phyloP scores from a whole-genome alignment of 495 filamentous ascomycete genomes.

The Aspergillus carlsbadensis region DNA sequence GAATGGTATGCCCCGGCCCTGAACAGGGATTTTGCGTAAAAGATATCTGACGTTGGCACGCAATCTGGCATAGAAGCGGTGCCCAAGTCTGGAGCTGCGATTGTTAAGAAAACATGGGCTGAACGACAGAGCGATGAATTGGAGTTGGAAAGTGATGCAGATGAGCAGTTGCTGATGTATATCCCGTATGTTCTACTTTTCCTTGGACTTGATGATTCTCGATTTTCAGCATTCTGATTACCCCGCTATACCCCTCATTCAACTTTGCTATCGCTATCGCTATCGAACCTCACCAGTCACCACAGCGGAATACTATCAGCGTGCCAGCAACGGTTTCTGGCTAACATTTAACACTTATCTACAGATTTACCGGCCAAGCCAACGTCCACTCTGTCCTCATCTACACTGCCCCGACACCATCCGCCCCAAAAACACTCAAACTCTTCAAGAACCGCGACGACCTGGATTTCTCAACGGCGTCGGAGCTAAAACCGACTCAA shows the following conservation, averaged over 20 bases:
- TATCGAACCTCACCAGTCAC: neutral
- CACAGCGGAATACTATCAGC: neutral
- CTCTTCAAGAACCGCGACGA: conserved; percentile 82
- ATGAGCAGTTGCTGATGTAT: conserved; percentile 90
- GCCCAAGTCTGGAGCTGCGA: conserved; percentile 63
- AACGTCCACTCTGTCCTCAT: conserved; percentile 87
- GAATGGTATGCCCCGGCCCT: conserved; percentile 55
- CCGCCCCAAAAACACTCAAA: conserved; percentile 79
- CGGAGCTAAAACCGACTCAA: conserved; percentile 70
- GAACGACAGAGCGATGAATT: conserved; percentile 69
- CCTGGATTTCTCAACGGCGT: conserved; percentile 76
- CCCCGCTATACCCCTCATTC: conserved; percentile 18
- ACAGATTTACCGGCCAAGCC: conserved; percentile 88
- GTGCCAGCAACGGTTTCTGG: no score
- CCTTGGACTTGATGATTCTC: neutral
- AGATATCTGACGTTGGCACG: conserved; percentile 9
- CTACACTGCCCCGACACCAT: conserved; percentile 66
- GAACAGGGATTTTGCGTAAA: neutral
- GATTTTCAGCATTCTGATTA: neutral
- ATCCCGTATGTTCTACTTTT: conserved; percentile 67
- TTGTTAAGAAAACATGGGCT: conserved; percentile 89
- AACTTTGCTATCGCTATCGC: conserved; percentile 1
- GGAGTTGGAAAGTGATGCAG: conserved; percentile 78
- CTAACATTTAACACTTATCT: neutral
- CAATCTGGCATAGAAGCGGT: conserved; percentile 44